Base-by-base conservation (phyloP, 805 yeast species). In the Candida hungchunana region DNA sequence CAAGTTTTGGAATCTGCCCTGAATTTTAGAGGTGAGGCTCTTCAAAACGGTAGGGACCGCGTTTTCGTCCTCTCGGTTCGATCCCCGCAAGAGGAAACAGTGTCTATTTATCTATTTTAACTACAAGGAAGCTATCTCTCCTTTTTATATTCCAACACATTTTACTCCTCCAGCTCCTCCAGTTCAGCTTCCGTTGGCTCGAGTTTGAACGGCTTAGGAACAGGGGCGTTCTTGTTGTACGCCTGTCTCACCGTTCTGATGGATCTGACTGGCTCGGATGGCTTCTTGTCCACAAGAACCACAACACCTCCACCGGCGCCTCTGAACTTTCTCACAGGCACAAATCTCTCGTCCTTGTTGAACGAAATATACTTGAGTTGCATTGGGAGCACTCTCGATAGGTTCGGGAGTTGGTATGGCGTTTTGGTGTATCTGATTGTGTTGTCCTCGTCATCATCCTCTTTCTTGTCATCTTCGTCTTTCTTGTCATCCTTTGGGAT, bases 301-400 rank as follows among this genome's bases (percentile, higher is more conserved):
- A 86, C 75, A 32, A 86, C 77, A 34, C 95, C 95, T 8, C 39
- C 43, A 29, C 78, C 69, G 31, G 58, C 64, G 55, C 85, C 75
- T 66, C 66, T 79, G 57, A 77, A 78, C 56, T 79, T 82, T 59
- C 94, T 80, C 7, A 88, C 81, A 5, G 97, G 97, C 22, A 69
- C 73, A 60, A 82, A 90, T 54, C 95, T 73, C 31, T 75, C 81
- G 37, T 77, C 82, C 53, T 82, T 81, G 25, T 69, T 61, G 56
- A 90, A 88, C 4, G 95, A 71, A 34, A 93, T 76, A 63, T 79
- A 86, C 60, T 80, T 82, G 40, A 89, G 69, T 64, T 93, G 97
- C 29, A 80, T 75, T 12, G 97, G 97, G 37, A 93, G 67, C 2
- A 93, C 95, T 53, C 98, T 77, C 10, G 93, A 73, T 73, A 90